Conservation (phyloP, 768 basidiomycete species). For the Lentinula aciculospora region DNA sequence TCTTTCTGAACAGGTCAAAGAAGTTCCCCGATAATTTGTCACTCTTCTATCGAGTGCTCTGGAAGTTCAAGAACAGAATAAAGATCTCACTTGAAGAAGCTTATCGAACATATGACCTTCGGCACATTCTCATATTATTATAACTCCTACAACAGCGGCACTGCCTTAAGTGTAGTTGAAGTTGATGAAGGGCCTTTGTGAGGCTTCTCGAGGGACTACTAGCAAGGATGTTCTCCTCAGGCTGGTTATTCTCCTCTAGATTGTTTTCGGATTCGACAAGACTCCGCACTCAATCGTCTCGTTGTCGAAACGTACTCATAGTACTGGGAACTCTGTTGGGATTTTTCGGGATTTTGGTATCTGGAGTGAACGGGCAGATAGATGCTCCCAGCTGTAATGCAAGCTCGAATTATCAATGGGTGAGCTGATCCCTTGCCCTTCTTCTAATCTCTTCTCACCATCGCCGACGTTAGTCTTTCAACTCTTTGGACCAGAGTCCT, state of each 20-base stretch:
- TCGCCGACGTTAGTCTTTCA: slow-evolving; percentile 8
- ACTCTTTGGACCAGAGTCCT: slow-evolving; percentile 22
- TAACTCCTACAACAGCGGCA: background rate
- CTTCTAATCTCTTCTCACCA: background rate
- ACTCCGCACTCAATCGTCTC: too few relatives aligned
- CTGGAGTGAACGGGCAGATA: background rate
- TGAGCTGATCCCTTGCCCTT: background rate
- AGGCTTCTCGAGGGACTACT: background rate
- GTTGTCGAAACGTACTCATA: background rate
- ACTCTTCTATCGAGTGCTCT: background rate
- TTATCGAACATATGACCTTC: background rate
- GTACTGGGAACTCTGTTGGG: background rate
- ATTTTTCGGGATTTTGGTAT: background rate
- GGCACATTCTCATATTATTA: background rate
- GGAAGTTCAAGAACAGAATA: background rate
- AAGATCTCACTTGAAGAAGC: background rate
- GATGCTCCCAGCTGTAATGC: slow-evolving; percentile 4
- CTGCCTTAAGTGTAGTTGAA: too few relatives aligned
- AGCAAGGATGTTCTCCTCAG: background rate
- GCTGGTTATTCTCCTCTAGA: background rate
- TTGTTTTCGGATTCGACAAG: background rate
- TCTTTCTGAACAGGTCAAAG: background rate
- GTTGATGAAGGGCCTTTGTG: background rate
- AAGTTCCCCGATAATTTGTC: background rate
- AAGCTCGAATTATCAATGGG: slow-evolving; percentile 6